These are phyloP conservation scores for Monoraphidium neglectum DNA, from an alignment of 139 green algal genomes.

Conservation along the genomic window DNA sequence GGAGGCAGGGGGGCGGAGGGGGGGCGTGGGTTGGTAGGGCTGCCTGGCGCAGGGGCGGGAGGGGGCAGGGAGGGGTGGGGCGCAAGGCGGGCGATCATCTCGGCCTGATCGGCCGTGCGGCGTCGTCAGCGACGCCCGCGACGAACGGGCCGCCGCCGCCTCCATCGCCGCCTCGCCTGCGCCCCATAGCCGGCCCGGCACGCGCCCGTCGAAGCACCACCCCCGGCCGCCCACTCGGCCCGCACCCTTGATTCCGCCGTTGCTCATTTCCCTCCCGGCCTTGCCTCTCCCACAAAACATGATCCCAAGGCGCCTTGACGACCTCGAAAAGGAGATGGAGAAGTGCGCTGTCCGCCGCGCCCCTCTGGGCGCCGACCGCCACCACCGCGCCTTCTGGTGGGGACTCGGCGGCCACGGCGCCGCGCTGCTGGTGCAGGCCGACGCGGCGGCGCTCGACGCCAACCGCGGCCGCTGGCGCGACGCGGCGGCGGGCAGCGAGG, in stretches of 20 bases:
- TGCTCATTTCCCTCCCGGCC: background rate
- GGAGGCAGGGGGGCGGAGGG: constrained; percentile 5
- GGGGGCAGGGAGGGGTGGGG: too few relatives aligned
- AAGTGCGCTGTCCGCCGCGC: constrained; percentile 41
- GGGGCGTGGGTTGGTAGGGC: background rate
- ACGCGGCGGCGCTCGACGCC: background rate
- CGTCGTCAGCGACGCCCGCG: too few relatives aligned
- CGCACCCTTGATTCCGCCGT: background rate
- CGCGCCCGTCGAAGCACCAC: too few relatives aligned
- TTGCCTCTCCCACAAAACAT: too few relatives aligned
- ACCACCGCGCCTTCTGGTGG: constrained; percentile 69
- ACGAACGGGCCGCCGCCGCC: too few relatives aligned
- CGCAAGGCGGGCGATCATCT: too few relatives aligned
- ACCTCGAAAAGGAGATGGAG: constrained; percentile 47
- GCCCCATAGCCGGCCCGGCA: too few relatives aligned
- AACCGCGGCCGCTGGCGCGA: background rate
- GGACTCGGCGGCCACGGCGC: constrained; percentile 15
- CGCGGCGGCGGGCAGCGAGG: too few relatives aligned
- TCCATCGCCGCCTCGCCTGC: too few relatives aligned
- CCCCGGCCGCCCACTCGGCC: background rate
- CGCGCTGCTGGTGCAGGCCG: constrained; percentile 27
- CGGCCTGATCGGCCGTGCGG: too few relatives aligned
- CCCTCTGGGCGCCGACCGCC: constrained; percentile 63
- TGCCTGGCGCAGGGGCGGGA: background rate
- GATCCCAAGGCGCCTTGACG: constrained; percentile 43